These are phyloP conservation scores for Neoascochyta sp. DNA, from an alignment of 2,329 filamentous ascomycete species.

Conservation along the genomic window DNA sequence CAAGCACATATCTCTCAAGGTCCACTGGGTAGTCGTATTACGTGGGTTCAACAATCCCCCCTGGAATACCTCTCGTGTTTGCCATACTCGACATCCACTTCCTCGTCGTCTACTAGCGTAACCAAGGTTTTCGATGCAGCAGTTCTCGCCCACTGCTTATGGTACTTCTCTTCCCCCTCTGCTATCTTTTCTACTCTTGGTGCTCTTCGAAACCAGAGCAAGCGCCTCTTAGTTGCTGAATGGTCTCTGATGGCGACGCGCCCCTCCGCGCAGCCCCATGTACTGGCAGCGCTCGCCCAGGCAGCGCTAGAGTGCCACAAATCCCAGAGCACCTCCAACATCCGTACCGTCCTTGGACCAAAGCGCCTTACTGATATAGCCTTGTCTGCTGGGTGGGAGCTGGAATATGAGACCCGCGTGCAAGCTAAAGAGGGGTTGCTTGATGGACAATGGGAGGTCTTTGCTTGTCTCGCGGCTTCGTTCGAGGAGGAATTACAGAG, in stretches of 20 bases:
- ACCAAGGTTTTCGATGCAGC: constrained; percentile 43
- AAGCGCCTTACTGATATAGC: constrained; percentile 40
- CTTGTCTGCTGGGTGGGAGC: constrained; percentile 36
- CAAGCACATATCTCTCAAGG: constrained; percentile 45
- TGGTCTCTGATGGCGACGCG: constrained; percentile 45
- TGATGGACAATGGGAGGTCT: constrained; percentile 44
- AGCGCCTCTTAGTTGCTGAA: constrained; percentile 46
- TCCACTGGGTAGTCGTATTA: constrained; percentile 43
- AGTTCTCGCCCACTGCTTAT: constrained; percentile 52
- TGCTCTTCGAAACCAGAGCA: constrained; percentile 34
- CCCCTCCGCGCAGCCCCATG: constrained; percentile 45
- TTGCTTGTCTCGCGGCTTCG: constrained; percentile 11
- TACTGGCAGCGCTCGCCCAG: constrained; percentile 50
- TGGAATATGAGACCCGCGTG: constrained; percentile 39
- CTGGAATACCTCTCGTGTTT: constrained; percentile 20
- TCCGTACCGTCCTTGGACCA: constrained; percentile 48
- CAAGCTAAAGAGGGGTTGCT: constrained; percentile 40
- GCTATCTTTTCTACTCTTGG: constrained; percentile 39
- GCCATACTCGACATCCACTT: constrained; percentile 1
- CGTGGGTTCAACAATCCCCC: constrained; percentile 43
- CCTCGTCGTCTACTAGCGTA: constrained; percentile 5
- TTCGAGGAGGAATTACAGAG: constrained; percentile 15
- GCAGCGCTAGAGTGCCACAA: constrained; percentile 45
- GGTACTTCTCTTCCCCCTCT: constrained; percentile 49
- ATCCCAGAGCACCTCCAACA: constrained; percentile 42